Percentiles rank a stretch among this genome's conserved stretches.
These are phyloP conservation scores for Rhodotorula glutinis DNA, from an alignment of 1,284 basidiomycete species.

Conservation along the genomic window DNA sequence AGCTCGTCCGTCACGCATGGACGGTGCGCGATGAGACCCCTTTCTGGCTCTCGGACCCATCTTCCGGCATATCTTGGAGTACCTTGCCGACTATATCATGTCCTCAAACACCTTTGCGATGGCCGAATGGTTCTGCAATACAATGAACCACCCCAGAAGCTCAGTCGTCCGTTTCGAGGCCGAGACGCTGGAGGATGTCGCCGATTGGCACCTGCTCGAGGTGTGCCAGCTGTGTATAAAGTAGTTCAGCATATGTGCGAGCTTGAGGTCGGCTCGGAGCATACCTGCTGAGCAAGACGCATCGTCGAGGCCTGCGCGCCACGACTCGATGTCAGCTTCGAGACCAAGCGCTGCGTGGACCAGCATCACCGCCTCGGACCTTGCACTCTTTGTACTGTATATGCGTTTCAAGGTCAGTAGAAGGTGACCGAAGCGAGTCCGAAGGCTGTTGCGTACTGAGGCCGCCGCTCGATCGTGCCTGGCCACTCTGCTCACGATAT, in stretches of 20 bases:
- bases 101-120: constrained; percentile 15
- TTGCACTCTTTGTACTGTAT: not conserved
- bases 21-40: constrained; percentile 20
- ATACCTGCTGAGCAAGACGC: too few species aligned
- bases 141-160: not conserved
- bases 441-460: not conserved
- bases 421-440: not conserved
- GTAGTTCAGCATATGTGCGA: too few species aligned
- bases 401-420: not conserved
- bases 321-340: too few species aligned
- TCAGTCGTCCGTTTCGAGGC: not conserved
- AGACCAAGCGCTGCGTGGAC: not conserved
- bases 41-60: constrained; percentile 14
- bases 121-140: not conserved
- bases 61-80: not conserved
- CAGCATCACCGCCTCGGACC: not conserved
- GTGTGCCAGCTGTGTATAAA: not conserved
- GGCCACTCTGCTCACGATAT: too few species aligned
- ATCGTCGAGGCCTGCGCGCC: too few species aligned
- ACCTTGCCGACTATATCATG: constrained; percentile 16
- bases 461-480: too few species aligned
- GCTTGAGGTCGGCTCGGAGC: too few species aligned
- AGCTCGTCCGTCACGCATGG: constrained; percentile 31
- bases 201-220: not conserved
- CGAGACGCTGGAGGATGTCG: not conserved